Evolutionary conservation across 345 rosid genomes (phyloP).

Genomic region (Cochlearia excelsa): DNA sequence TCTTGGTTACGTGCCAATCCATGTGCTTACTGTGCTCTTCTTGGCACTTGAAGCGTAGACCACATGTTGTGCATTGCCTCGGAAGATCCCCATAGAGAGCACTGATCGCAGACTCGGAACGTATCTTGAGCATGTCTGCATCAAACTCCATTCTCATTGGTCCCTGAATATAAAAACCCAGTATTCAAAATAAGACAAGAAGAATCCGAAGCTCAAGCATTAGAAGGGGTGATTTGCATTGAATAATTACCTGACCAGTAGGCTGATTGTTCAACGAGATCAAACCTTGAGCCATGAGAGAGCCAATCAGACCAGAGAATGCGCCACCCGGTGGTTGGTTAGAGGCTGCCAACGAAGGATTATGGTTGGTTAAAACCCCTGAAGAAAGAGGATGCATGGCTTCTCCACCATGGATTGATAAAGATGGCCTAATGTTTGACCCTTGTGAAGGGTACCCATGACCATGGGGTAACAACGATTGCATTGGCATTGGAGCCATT

Average conservation of each 20-base stretch:
- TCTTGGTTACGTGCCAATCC: slow-evolving; percentile 99
- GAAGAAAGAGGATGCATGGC: slow-evolving; percentile 59
- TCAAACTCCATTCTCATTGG: slow-evolving; percentile 72
- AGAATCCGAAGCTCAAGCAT: slow-evolving; percentile 5
- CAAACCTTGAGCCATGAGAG: slow-evolving; percentile 92
- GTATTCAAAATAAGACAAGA: slow-evolving; percentile 32
- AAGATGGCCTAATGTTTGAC: slow-evolving; percentile 43
- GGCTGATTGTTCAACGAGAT: slow-evolving; percentile 65
- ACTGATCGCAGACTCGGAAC: slow-evolving; percentile 74
- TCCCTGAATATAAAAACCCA: slow-evolving; percentile 52
- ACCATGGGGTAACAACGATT: slow-evolving; percentile 37
- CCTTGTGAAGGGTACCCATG: slow-evolving; percentile 53
- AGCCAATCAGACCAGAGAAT: slow-evolving; percentile 74
- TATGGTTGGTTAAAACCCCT: slow-evolving; percentile 55
- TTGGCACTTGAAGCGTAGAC: slow-evolving; percentile 86
- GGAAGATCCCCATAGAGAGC: slow-evolving; percentile 84
- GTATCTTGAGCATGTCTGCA: slow-evolving; percentile 74
- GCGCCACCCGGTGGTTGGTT: slow-evolving; percentile 54
- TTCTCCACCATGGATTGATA: slow-evolving; percentile 49
- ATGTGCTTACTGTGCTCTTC: slow-evolving; percentile 96
- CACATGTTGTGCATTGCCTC: slow-evolving; percentile 96
- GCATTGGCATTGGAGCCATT: slow-evolving; percentile 46
- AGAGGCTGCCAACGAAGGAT: slow-evolving; percentile 42
- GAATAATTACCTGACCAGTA: slow-evolving; percentile 63
- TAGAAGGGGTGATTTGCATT: slow-evolving; percentile 20